Percentiles rank a stretch among this genome's conserved stretches.
Evolutionary conservation across 192 early-diverging fungal species (phyloP).

Genomic region (Linnemannia elongata): DNA sequence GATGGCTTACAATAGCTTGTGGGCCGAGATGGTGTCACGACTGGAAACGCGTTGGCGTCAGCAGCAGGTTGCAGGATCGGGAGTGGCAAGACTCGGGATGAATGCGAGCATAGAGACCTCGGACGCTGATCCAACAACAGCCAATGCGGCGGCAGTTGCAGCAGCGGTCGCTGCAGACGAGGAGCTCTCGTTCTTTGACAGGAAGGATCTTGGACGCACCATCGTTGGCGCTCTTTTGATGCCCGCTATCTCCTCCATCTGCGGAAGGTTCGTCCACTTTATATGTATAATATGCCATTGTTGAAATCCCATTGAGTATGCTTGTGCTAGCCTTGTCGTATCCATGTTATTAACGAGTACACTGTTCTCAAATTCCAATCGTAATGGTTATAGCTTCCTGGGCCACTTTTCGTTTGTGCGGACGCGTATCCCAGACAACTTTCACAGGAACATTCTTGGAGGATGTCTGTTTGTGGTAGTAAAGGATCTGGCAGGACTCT

Average conservation of each 20-base stretch:
- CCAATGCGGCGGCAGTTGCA: conserved; percentile 16
- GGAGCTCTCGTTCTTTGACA: conserved; percentile 68
- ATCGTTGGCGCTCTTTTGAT: conserved; percentile 75
- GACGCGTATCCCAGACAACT: conserved; percentile 64
- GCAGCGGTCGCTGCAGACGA: conserved; percentile 55
- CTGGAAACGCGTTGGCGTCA: conserved; percentile 71
- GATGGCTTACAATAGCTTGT: conserved; percentile 67
- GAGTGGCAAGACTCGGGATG: conserved; percentile 44
- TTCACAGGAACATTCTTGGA: conserved; percentile 65
- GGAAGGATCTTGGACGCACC: conserved; percentile 66
- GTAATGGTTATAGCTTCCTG: conserved; percentile 44
- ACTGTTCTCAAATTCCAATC: not conserved
- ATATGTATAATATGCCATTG: not conserved
- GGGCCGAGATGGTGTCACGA: conserved; percentile 66
- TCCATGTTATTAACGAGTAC: conserved; percentile 5
- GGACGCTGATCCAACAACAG: conserved; percentile 42
- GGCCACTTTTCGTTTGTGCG: conserved; percentile 63
- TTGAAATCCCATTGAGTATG: not conserved
- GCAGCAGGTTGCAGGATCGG: conserved; percentile 47
- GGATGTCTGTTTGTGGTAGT: conserved; percentile 69
- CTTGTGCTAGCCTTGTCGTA: not conserved
- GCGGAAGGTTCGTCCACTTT: conserved; percentile 62
- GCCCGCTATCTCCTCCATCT: conserved; percentile 74
- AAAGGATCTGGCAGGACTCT: conserved; percentile 71
- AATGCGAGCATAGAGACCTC: conserved; percentile 41